Evolutionary conservation across 805 yeast genomes (phyloP), one percentile per base, ranked within the genome.

Genomic region (Yamadazyma nakazawae): DNA sequence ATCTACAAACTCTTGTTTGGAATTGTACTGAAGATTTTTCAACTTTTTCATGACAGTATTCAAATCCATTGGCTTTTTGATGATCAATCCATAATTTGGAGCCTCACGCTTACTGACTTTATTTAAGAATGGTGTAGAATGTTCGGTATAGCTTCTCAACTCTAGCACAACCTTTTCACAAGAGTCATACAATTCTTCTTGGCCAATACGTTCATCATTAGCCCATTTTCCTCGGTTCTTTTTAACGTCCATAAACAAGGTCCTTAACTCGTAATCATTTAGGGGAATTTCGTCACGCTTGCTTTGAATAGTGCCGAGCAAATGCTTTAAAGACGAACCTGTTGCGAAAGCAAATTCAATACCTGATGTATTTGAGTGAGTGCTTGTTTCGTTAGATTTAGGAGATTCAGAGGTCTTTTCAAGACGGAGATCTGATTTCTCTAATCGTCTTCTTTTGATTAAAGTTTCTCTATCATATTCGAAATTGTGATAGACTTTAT

Each of bases 181-280:
- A 0, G 97, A 96, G 56, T 95, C 99, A 60, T 94, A 94, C 18
- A 94, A 75, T 63, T 95, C 99, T 61, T 94, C 99, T 67, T 94
- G 99, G 6, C 99, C 99, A 37, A 94, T 83, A 51, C 87, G 77
- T 48, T 91, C 96, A 60, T 94, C 97, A 48, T 88, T 88, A 8
- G 97, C 95, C 99, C 99, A 94, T 66, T 94, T 94, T 0, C 98
- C 95, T 49, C 98, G 74, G 60, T 91, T 92, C 57, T 91, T 94
- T 42, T 97, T 76, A 9, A 94, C 98, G 60, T 94, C 99, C 77
- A 88, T 79, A 45, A 94, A 84, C 52, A 94, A 72, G 50, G 85
- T 85, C 49, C 92, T 80, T 46, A 94, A 77, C 61, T 94, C 98
- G 46, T 79, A 72, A 58, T 92, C 98, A 10, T 88, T 82, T 28